phyloP scores from a whole-genome alignment of 176 grass and related monocot genomes.

The Melocanna baccifera region DNA sequence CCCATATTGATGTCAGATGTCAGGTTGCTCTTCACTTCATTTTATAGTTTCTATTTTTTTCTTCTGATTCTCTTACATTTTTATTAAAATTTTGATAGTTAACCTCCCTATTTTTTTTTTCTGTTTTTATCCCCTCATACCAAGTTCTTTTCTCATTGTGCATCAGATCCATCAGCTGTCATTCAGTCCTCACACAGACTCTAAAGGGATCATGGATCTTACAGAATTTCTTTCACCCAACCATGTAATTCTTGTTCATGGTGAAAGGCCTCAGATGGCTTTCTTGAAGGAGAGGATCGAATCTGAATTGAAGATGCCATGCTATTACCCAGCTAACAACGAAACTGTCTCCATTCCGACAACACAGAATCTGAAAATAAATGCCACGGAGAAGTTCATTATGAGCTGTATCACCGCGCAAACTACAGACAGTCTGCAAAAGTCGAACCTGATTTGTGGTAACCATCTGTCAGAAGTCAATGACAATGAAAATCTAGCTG shows the following conservation, averaged over 20 bases:
- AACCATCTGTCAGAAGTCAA: slow-evolving; percentile 1
- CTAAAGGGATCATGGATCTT: slow-evolving; percentile 96
- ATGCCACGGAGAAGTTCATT: slow-evolving; percentile 66
- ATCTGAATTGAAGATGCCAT: slow-evolving; percentile 68
- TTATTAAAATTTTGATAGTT: not conserved
- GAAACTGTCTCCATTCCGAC: slow-evolving; percentile 60
- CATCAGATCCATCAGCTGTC: slow-evolving; percentile 73
- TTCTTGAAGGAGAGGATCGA: slow-evolving; percentile 70
- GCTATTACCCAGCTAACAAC: slow-evolving; percentile 79
- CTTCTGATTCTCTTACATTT: not conserved
- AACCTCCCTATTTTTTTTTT: slow-evolving; percentile 9
- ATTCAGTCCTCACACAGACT: slow-evolving; percentile 79
- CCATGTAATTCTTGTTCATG: slow-evolving; percentile 89
- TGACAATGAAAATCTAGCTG: not conserved
- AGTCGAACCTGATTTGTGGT: not conserved
- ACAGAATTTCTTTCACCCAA: slow-evolving; percentile 73
- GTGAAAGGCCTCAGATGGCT: slow-evolving; percentile 93
- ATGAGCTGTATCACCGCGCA: slow-evolving; percentile 27
- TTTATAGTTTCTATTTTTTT: not conserved
- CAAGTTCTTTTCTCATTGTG: slow-evolving; percentile 15
- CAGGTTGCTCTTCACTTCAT: slow-evolving; percentile 55
- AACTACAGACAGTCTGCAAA: slow-evolving; percentile 24
- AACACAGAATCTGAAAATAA: slow-evolving; percentile 49
- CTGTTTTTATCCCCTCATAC: not conserved
- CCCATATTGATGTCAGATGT: slow-evolving; percentile 84